These are phyloP conservation scores for Globisporangium mamillatum DNA, from an alignment of 352 stramenopile genomes.

Conservation along the genomic window DNA sequence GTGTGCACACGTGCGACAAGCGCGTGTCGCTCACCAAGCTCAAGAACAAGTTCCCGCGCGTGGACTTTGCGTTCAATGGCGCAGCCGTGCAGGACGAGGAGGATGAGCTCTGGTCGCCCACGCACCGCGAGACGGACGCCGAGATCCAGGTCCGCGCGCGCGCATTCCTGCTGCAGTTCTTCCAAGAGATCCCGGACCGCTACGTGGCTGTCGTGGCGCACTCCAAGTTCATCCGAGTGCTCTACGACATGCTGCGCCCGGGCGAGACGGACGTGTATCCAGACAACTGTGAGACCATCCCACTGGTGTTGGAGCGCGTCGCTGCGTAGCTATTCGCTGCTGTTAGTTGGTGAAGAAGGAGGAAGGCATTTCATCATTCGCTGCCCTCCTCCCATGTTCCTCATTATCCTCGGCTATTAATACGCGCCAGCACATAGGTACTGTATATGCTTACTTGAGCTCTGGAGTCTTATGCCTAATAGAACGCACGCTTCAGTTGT, in stretches of 20 bases:
- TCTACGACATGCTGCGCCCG: constrained; percentile 43
- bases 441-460: background rate
- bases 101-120: constrained; percentile 54
- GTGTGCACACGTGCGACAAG: constrained; percentile 71
- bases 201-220: constrained; percentile 63
- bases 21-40: constrained; percentile 42
- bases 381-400: background rate
- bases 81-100: constrained; percentile 46
- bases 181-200: constrained; percentile 44
- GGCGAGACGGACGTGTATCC: constrained; percentile 30
- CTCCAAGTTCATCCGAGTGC: constrained; percentile 65
- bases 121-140: constrained; percentile 57
- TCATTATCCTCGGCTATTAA: background rate
- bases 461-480: constrained; percentile 3
- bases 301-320: constrained; percentile 35
- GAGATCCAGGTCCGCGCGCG: constrained; percentile 50
- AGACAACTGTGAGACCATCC: constrained; percentile 49
- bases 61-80: constrained; percentile 42
- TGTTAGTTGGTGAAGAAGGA: background rate
- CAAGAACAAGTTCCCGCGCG: constrained; percentile 45
- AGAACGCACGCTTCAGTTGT: background rate
- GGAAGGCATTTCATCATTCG: background rate
- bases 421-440: background rate
- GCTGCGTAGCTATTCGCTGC: background rate
- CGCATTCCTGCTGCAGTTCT: constrained; percentile 37